These are phyloP conservation scores for Mycena filopes DNA, from an alignment of 768 basidiomycete species.

Conservation along the genomic window DNA sequence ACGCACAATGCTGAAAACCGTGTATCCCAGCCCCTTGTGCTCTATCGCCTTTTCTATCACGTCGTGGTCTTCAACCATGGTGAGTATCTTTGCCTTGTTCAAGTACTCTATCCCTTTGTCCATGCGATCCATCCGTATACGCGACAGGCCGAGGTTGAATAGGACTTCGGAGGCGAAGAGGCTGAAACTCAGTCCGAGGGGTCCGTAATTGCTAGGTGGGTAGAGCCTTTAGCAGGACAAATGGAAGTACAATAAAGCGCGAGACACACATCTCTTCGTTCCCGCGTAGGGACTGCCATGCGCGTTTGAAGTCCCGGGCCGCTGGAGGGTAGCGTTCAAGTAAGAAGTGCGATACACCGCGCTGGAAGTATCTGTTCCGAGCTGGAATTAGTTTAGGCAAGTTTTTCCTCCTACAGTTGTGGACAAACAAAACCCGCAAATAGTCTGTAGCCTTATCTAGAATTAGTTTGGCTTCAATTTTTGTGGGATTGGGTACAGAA, in stretches of 20 bases:
- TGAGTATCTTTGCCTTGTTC: constrained; percentile 6
- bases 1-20: constrained; percentile 28
- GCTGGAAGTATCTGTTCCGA: constrained; percentile 26
- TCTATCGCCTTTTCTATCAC: constrained; percentile 20
- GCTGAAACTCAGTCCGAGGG: constrained; percentile 14
- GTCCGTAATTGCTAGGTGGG: constrained; percentile 21
- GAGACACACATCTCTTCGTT: constrained; percentile 25
- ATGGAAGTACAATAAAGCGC: too few species aligned
- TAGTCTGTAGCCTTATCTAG: too few species aligned
- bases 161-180: constrained; percentile 27
- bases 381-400: too few species aligned
- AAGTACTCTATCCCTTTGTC: constrained; percentile 21
- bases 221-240: too few species aligned
- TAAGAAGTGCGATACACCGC: constrained; percentile 25
- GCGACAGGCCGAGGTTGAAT: constrained; percentile 22
- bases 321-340: constrained; percentile 19
- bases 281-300: constrained; percentile 20
- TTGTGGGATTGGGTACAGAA: too few species aligned
- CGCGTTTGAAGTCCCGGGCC: constrained; percentile 17
- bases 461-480: too few species aligned
- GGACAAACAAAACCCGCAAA: too few species aligned
- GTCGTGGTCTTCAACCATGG: constrained; percentile 18
- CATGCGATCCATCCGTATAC: constrained; percentile 13
- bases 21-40: constrained; percentile 16
- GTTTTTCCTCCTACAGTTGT: too few species aligned